phyloP scores from a whole-genome alignment of 306 rosid species.

The Astragalus membranaceus region DNA sequence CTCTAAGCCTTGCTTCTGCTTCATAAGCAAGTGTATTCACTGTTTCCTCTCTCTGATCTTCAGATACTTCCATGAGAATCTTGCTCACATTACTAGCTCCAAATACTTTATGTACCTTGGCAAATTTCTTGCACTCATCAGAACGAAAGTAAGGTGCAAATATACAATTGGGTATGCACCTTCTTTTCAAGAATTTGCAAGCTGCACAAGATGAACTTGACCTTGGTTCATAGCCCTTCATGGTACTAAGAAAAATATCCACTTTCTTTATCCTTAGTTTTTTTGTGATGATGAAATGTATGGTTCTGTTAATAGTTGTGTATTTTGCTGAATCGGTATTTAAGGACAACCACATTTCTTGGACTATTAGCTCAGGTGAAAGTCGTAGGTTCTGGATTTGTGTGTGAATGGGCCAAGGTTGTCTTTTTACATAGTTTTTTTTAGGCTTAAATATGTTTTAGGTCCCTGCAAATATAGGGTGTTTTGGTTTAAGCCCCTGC shows the following conservation, averaged over 20 bases:
- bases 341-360: neutral
- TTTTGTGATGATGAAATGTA: too few relatives aligned
- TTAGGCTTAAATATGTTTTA: too few relatives aligned
- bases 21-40: constrained; percentile 82
- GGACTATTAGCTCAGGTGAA: constrained; percentile 10
- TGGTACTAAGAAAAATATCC: neutral
- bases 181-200: constrained; percentile 77
- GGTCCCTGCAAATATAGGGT: too few relatives aligned
- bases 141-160: constrained; percentile 83
- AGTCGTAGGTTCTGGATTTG: too few relatives aligned
- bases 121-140: constrained; percentile 73
- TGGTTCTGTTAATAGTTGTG: neutral
- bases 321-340: neutral
- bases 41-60: constrained; percentile 73
- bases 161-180: constrained; percentile 70
- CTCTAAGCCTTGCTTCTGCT: constrained; percentile 76
- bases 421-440: neutral
- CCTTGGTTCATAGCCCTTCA: constrained; percentile 72
- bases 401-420: too few relatives aligned
- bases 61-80: constrained; percentile 74
- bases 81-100: constrained; percentile 98
- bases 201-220: constrained; percentile 93
- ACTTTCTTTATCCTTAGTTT: neutral
- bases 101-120: constrained; percentile 88
- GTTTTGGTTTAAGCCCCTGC: too few relatives aligned